Evolutionary conservation across 192 early-diverging fungal genomes (phyloP).

Genomic region (Linnemannia zychae): DNA sequence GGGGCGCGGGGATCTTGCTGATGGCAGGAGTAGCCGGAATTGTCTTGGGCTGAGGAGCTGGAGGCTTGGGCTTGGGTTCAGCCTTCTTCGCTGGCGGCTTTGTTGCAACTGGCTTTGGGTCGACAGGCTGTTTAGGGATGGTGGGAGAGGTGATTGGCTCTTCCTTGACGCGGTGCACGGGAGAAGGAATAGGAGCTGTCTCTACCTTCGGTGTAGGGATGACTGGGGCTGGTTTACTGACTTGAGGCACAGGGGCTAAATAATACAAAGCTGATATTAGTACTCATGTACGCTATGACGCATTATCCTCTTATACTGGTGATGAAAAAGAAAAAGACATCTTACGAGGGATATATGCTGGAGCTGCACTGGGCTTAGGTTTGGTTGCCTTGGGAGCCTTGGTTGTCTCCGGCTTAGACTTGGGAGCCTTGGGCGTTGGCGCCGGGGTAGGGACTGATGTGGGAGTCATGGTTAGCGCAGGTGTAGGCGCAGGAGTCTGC

Average conservation of each 20-base stretch:
- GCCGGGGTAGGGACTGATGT: constrained; percentile 52
- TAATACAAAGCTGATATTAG: not conserved
- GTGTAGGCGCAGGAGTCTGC: constrained; percentile 11
- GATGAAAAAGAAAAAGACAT: not conserved
- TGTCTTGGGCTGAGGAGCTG: constrained; percentile 8
- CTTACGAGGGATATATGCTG: not conserved
- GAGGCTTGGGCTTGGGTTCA: constrained; percentile 34
- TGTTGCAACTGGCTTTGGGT: constrained; percentile 33
- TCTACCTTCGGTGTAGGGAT: not conserved
- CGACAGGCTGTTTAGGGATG: constrained; percentile 25
- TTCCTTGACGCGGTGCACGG: constrained; percentile 24
- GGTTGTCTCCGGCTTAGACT: constrained; percentile 35
- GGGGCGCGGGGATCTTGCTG: not conserved
- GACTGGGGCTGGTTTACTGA: not conserved
- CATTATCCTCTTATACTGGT: no score
- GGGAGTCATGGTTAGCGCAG: constrained; percentile 33
- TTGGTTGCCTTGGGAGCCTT: constrained; percentile 37
- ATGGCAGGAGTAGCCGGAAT: constrained; percentile 4
- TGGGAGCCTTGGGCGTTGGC: constrained; percentile 28
- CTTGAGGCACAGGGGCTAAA: not conserved
- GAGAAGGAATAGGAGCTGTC: not conserved
- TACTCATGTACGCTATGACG: not conserved
- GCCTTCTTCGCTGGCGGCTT: constrained; percentile 50
- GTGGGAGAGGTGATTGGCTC: constrained; percentile 54
- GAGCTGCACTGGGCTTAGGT: constrained; percentile 22